phyloP scores from a whole-genome alignment of 768 basidiomycete species.

The Baorangia bicolor region DNA sequence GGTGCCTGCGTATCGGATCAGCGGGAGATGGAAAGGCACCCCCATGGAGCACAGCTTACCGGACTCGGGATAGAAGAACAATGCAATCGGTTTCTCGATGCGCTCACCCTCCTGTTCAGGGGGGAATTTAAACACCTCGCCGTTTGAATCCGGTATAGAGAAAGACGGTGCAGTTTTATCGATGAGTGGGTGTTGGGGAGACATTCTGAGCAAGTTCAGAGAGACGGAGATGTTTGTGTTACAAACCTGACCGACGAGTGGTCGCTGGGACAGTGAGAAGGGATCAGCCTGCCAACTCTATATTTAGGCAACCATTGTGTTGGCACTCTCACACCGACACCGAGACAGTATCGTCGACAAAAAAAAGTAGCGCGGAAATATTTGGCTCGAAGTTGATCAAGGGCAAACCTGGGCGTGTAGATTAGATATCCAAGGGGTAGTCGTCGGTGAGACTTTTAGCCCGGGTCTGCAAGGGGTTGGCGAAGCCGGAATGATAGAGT shows the following conservation, averaged over 20 bases:
- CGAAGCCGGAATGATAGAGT: neutral
- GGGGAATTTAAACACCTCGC: conserved; percentile 56
- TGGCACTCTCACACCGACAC: conserved; percentile 1
- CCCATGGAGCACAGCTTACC: conserved; percentile 40
- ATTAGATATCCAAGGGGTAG: conserved; percentile 3
- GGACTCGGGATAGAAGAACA: conserved; percentile 80
- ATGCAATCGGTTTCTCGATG: conserved; percentile 50
- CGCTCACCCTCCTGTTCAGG: conserved; percentile 48
- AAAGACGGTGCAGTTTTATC: conserved; percentile 66
- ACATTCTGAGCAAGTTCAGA: conserved; percentile 32
- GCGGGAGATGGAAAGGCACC: neutral
- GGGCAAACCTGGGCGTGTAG: neutral
- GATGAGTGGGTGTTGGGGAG: conserved; percentile 49
- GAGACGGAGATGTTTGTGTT: neutral
- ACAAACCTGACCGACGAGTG: neutral
- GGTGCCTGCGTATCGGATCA: conserved; percentile 44
- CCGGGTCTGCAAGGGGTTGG: neutral
- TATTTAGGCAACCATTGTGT: conserved; percentile 6
- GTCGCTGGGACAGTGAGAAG: neutral
- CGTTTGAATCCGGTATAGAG: conserved; percentile 63
- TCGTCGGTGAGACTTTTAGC: neutral
- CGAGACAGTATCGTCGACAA: neutral
- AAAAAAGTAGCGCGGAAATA: neutral
- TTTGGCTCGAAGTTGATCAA: neutral
- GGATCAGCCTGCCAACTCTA: neutral